These are phyloP conservation scores for Micractinium conductrix DNA, from an alignment of 139 green algal genomes.

Conservation along the genomic window DNA sequence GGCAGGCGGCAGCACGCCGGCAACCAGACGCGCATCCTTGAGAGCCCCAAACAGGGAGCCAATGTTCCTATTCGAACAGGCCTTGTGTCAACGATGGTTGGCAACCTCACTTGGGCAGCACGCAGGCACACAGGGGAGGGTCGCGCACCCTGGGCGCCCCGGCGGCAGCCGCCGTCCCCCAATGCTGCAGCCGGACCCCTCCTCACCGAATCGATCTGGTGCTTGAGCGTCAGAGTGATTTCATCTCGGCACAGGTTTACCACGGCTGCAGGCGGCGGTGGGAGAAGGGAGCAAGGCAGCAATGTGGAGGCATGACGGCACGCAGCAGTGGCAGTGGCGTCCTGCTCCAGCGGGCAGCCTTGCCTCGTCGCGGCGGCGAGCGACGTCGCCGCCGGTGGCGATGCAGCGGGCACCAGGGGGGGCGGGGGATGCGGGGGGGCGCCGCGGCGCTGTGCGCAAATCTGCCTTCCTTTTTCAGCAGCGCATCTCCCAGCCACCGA, in stretches of 20 bases:
- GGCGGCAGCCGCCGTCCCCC: no score
- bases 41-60: neutral
- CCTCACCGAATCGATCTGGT: conserved; percentile 77
- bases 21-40: no score
- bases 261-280: conserved; percentile 53
- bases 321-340: neutral
- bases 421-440: no score
- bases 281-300: no score
- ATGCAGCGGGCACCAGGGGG: no score
- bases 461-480: no score
- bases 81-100: neutral
- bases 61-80: no score
- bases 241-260: conserved; percentile 90
- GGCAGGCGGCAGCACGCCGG: no score
- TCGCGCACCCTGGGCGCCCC: neutral
- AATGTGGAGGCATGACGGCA: no score
- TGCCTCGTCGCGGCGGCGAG: neutral
- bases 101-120: neutral
- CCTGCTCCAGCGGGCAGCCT: neutral
- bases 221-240: conserved; percentile 71
- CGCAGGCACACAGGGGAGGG: neutral
- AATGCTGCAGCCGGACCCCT: no score
- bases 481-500: neutral
- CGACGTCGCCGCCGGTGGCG: no score
- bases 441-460: no score